Base-by-base conservation (phyloP, 495 filamentous ascomycete species). In the Hypoxylon subgilvum region DNA sequence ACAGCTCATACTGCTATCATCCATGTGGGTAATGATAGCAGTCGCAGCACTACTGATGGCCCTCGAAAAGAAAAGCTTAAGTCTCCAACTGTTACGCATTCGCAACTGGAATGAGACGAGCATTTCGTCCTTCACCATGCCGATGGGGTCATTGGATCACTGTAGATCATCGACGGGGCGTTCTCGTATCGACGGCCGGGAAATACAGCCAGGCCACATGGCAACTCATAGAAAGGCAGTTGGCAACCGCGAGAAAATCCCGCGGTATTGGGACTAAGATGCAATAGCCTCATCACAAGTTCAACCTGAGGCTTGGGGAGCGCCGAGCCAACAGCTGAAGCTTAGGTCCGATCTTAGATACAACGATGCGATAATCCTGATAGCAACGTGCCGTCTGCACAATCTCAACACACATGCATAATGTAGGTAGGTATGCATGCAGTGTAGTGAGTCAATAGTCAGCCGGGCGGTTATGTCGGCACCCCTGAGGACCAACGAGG, bases 221-320 rank as follows among this genome's bases (percentile, higher is more conserved):
- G 50, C 41, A 52, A 9, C 9, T 51, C 9, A 28, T 34, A 9
- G 22, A 43, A 21, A 57, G n/a, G n/a, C 8, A 27, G 23, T 27
- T 27, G 23, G 23, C 23, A 27, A 27, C 23, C 8, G n/a, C n/a
- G 32, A 16, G 38, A 9, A 36, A 32, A 18, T 48, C 35, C 31
- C 39, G 30, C 31, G 23, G 23, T 38, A 50, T n/a, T n/a, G n/a
- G 4, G 40, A 16, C 19, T 32, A 14, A 41, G 42, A 36, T 40
- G 30, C 21, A 19, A 18, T 6, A n/a, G 44, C 16, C 17, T 52
- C 59, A 46, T 27, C 36, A 25, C 21, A 21, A 13, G 35, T 30
- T 58, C 13, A 44, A 52, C 61, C 46, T 54, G 53, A 63, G 44
- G 53, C 53, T 63, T 25, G 42, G 28, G 36, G 43, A 2, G n/a